Evolutionary conservation across 106 monocot species (phyloP), one percentile per base, ranked within the genome.

Genomic region (Acorus calamus): DNA sequence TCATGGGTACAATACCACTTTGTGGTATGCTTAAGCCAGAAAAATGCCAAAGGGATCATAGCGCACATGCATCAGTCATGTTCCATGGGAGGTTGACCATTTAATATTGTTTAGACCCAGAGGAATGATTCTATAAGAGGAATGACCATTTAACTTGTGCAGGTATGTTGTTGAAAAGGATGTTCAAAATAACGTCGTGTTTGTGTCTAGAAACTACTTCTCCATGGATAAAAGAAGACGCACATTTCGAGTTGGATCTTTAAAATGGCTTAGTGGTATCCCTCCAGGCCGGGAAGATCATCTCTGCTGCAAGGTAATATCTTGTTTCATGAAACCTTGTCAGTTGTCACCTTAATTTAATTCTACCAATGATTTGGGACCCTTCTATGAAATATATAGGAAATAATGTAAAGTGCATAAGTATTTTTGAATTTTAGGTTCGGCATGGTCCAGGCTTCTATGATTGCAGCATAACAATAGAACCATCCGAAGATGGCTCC

Each of bases 91-190:
- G 0, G 28, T 28, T 28, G 28, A 28, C 28, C 28, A 28, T 28
- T 0, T 28, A 28, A 28, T 28, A 28, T 28, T 28, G 28, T 28
- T n/a, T n/a, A n/a, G n/a, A n/a, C n/a, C 28, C 49, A 14, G 9
- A 49, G n/a, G 53, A 41, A 60, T 59, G 43, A 51, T 50, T 28
- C 11, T 10, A 42, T 47, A 44, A 11, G 44, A n/a, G n/a, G n/a
- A n/a, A n/a, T n/a, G n/a, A n/a, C n/a, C n/a, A n/a, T n/a, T n/a
- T n/a, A 7, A 49, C 8, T 47, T 11, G 64, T 82, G 52, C 68
- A 96, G 94, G 94, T 96, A 87, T 79, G 96, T 96, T 76, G 91
- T 96, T 54, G 87, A 84, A 68, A 96, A 96, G 74, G 91, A 91
- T 81, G 83, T 81, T 50, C 74, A 83, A 45, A 87, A 96, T 59